Base-by-base conservation (phyloP, 169 alveolate genomes). In the Cyclospora cayetanensis region DNA sequence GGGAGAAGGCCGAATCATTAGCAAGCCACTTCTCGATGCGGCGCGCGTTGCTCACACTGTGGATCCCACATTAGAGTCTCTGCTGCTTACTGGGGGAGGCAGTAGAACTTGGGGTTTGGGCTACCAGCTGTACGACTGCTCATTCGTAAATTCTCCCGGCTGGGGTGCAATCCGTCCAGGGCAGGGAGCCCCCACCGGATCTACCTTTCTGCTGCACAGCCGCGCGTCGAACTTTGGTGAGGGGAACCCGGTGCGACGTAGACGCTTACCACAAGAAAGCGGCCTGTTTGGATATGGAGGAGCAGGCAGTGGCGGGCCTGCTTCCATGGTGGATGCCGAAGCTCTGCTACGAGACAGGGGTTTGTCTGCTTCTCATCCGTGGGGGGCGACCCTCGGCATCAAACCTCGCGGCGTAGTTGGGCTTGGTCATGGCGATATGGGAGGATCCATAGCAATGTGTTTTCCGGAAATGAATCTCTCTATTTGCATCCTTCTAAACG, bases 61-160 rank as follows among this genome's bases (percentile, higher is more conserved):
- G 43, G 97, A 95, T 90, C 65, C 83, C 91, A 83, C 96, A 12
- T 50, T 95, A 35, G 95, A 94, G 68, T 88, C 96, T 2, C 87
- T 93, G 50, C 90, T 95, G 27, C 76, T 93, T 37, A 95, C 95
- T n/a, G 94, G 93, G 20, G 96, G 97, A 31, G 93, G 93, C 70
- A 66, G 93, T 68, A 65, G 95, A 65, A 82, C 88, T 76, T 95
- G 94, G 94, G 94, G 95, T 12, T 80, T 95, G 50, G 97, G 97
- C 29, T 94, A 79, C 88, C 97, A 95, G 85, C 90, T 95, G 39
- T 83, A 91, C 53, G 94, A 90, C 63, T 95, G 96, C 74, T 52
- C 25, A 7, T 52, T 39, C 55, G 29, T 74, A 65, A 83, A 52
- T 34, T 31, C 91, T 20, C 43, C 72, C 20, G 70, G 88, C 27